phyloP scores from a whole-genome alignment of 2,329 filamentous ascomycete genomes.

The Clarireedia sp. region DNA sequence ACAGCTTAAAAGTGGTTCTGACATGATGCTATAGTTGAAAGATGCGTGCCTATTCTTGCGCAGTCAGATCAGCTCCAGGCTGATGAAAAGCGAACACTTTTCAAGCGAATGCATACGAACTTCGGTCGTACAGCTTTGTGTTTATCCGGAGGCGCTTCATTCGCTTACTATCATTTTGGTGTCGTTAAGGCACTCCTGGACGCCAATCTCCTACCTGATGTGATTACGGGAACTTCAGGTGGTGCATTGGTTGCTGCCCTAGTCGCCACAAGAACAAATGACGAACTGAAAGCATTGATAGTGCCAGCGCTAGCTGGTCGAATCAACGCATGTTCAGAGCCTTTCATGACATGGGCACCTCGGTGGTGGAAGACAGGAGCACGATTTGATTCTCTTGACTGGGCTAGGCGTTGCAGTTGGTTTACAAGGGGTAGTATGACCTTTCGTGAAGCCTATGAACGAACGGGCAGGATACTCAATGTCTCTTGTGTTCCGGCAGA shows the following conservation, averaged over 20 bases:
- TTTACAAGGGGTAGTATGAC: conserved; percentile 88
- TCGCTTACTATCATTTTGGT: conserved; percentile 95
- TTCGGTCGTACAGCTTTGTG: conserved; percentile 89
- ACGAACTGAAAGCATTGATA: conserved; percentile 77
- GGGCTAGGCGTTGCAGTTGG: conserved; percentile 80
- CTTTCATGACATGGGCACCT: conserved; percentile 64
- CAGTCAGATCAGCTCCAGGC: conserved; percentile 57
- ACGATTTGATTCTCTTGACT: conserved; percentile 87
- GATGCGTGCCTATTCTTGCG: conserved; percentile 58
- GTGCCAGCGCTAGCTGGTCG: conserved; percentile 27
- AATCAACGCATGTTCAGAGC: conserved; percentile 45
- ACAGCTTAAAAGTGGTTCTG: conserved; percentile 4
- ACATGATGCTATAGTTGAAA: conserved; percentile 44
- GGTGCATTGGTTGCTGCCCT: conserved; percentile 84
- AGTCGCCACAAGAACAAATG: conserved; percentile 81
- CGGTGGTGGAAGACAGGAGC: conserved; percentile 92
- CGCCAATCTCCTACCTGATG: conserved; percentile 75
- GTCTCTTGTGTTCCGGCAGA: conserved; percentile 94
- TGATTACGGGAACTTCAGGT: conserved; percentile 94
- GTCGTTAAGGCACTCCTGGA: conserved; percentile 86
- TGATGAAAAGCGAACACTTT: conserved; percentile 71
- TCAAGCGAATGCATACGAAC: conserved; percentile 84
- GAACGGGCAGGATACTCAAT: conserved; percentile 89
- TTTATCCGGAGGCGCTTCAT: conserved; percentile 84
- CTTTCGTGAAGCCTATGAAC: conserved; percentile 88